Conservation (phyloP, 345 rosid genomes). For the Bruguiera gymnorhiza region DNA sequence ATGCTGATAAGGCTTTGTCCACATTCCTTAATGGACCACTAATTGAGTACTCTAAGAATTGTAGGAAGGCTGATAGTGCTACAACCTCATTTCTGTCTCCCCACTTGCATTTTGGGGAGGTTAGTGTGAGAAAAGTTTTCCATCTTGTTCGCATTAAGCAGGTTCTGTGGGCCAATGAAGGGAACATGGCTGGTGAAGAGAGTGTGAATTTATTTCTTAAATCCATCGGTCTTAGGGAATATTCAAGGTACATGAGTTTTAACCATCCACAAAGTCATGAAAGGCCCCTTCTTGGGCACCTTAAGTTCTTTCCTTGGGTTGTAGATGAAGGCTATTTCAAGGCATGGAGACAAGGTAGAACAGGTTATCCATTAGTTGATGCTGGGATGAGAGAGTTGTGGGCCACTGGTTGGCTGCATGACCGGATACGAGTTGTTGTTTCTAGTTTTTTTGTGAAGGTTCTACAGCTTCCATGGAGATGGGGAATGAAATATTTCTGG, state of each 20-base stretch:
- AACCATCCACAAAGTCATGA: constrained; percentile 93
- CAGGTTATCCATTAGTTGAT: constrained; percentile 94
- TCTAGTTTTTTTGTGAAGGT: constrained; percentile 98
- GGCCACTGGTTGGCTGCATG: constrained; percentile 99
- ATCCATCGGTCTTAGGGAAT: constrained; percentile 94
- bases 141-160: constrained; percentile 93
- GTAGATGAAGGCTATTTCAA: constrained; percentile 81
- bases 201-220: constrained; percentile 90
- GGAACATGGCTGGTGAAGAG: constrained; percentile 87
- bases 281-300: constrained; percentile 92
- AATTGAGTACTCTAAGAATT: constrained; percentile 80
- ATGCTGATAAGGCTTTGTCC: constrained; percentile 82
- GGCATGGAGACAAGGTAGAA: constrained; percentile 99
- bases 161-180: constrained; percentile 93
- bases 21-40: constrained; percentile 88
- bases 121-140: constrained; percentile 91
- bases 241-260: constrained; percentile 88
- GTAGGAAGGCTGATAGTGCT: constrained; percentile 95
- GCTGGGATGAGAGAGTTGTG: constrained; percentile 99
- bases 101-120: constrained; percentile 96
- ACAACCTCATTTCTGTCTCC: constrained; percentile 97
- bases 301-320: constrained; percentile 92
- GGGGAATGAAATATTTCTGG: constrained; percentile 99
- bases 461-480: constrained; percentile 95
- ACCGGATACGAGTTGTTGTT: constrained; percentile 92